Evolutionary conservation across 140 eudicot species (phyloP), one percentile per base, ranked within the genome.

Genomic region (Stevia rebaudiana): DNA sequence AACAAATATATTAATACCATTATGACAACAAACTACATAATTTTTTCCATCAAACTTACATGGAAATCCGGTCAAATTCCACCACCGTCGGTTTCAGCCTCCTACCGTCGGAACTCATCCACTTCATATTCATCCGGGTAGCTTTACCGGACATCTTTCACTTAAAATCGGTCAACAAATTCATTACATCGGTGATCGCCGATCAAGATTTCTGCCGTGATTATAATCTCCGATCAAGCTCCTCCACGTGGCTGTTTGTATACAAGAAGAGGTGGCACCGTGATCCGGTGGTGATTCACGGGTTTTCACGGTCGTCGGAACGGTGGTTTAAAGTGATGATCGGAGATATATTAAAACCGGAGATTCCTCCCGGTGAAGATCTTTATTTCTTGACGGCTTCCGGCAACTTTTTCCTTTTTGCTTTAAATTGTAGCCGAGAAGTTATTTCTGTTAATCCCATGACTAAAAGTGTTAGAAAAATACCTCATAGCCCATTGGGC

Each of bases 21-120:
- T 69, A 74, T 77, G 49, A 52, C 80, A 28, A 28, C 62, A 61
- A 22, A 28, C 70, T 42, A 13, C 48, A 57, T 46, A 52, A 28
- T 42, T 19, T 52, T 36, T 15, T 60, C 54, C 49, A 56, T 53
- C 53, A 69, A 62, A 68, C 43, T 39, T 74, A 23, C 49, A 84
- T 81, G 91, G 91, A 81, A 84, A 75, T 16, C 71, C 80, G 81
- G 63, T 80, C 76, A 69, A 80, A 51, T 73, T 71, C 86, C 5
- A 76, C 75, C 58, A 65, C 65, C 55, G 77, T 84, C 61, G 87
- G 91, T 8, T 81, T 84, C 56, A 74, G 62, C 30, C 76, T 84
- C 55, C 91, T 84, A 19, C 87, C 91, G 13, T 81, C 91, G 23
- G 87, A 84, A 74, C 87, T 84, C 80, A 81, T 84, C 39, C 87